A percentile compares a stretch with the other conserved stretches of the same genome.
phyloP scores from a whole-genome alignment of 257 asterid genomes.

The Agastache rugosa region DNA sequence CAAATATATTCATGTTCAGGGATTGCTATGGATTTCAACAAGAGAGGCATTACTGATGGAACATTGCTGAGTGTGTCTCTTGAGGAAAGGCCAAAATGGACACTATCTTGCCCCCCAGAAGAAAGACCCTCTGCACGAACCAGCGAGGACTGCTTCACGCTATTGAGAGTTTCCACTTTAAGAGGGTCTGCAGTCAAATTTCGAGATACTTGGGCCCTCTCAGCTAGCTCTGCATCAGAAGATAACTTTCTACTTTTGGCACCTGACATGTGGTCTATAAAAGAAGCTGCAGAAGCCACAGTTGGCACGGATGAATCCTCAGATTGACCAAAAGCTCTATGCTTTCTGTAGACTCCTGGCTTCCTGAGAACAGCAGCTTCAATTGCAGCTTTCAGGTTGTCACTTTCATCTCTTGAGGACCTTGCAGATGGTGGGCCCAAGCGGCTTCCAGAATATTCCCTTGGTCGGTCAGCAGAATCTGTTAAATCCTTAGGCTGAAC shows the following conservation, averaged over 20 bases:
- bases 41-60: constrained; percentile 48
- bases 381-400: constrained; percentile 78
- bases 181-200: constrained; percentile 44
- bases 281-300: constrained; percentile 44
- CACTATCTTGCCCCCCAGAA: constrained; percentile 50
- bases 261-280: constrained; percentile 47
- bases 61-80: constrained; percentile 45
- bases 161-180: constrained; percentile 46
- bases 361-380: constrained; percentile 86
- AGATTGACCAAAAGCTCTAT: constrained; percentile 55
- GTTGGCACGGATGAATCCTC: constrained; percentile 52
- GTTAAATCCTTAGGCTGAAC: constrained; percentile 54
- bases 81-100: constrained; percentile 40
- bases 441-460: constrained; percentile 65
- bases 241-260: constrained; percentile 45
- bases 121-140: constrained; percentile 49
- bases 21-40: constrained; percentile 53
- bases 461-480: constrained; percentile 54
- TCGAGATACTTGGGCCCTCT: constrained; percentile 44
- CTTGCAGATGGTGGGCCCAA: constrained; percentile 53
- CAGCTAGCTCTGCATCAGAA: constrained; percentile 51
- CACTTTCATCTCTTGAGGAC: constrained; percentile 61
- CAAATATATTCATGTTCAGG: constrained; percentile 83
- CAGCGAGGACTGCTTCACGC: constrained; percentile 45
- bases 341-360: constrained; percentile 71